Conservation (phyloP, 768 basidiomycete species). For the Auriculariales sp. region DNA sequence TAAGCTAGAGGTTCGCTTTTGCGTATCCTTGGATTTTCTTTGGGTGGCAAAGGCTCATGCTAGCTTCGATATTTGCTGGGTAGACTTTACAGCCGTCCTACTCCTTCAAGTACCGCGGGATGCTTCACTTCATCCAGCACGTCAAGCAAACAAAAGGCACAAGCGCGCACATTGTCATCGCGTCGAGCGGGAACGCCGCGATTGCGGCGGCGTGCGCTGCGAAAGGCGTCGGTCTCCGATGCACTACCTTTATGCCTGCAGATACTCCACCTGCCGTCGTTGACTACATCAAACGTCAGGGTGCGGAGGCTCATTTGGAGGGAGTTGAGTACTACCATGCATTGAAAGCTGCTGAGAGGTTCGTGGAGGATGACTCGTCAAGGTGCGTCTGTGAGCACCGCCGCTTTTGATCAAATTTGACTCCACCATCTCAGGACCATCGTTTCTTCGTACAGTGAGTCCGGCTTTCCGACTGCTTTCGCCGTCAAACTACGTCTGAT, state of each 20-base stretch:
- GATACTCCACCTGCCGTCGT: conserved; percentile 15
- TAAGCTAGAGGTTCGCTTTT: conserved; percentile 48
- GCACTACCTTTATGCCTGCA: conserved; percentile 54
- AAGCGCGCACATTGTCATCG: conserved; percentile 45
- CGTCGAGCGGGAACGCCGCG: conserved; percentile 67
- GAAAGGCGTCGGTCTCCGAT: conserved; percentile 34
- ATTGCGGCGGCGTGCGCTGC: conserved; percentile 56
- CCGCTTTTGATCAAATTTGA: conserved; percentile 1
- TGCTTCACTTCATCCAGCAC: conserved; percentile 44
- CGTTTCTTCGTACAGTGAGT: conserved; percentile 41
- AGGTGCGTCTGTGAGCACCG: conserved; percentile 28
- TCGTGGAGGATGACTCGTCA: conserved; percentile 27
- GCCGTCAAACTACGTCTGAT: background rate
- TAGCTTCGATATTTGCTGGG: background rate
- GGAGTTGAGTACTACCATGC: conserved; percentile 49
- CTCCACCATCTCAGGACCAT: conserved; percentile 30
- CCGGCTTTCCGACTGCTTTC: background rate
- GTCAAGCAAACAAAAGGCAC: conserved; percentile 37
- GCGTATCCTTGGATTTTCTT: background rate
- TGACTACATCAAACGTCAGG: conserved; percentile 30
- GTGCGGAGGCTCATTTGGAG: conserved; percentile 39
- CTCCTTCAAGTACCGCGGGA: conserved; percentile 67
- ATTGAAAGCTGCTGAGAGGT: conserved; percentile 29
- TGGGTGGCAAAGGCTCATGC: background rate
- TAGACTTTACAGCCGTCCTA: conserved; percentile 60